Base-by-base conservation (phyloP, 1,284 basidiomycete species). In the Ustilago cynodontis region DNA sequence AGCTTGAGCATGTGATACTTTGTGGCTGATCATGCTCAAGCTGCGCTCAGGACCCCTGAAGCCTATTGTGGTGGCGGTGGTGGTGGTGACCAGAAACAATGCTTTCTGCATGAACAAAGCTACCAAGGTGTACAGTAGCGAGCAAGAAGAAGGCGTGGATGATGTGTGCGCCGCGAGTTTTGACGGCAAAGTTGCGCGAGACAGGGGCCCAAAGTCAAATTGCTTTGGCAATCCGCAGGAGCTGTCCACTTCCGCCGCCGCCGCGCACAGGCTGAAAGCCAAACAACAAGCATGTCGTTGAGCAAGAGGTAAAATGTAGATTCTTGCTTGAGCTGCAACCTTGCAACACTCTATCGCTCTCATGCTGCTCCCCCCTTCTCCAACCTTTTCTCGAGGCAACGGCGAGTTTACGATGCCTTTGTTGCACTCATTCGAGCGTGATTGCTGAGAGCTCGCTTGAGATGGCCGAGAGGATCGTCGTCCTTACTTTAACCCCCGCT, bases 231-330 rank as follows among this genome's bases (percentile, higher is more conserved):
- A n/a, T n/a, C n/a, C n/a, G n/a, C n/a, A n/a, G n/a, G n/a, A n/a
- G 65, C 58, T 66, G 65, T 66, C 65, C 53, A 57, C 28, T 60
- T 66, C 58, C 24, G 65, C 65, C 41, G 43, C n/a, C n/a, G n/a
- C n/a, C n/a, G n/a, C n/a, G n/a, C n/a, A n/a, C n/a, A n/a, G n/a
- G n/a, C n/a, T n/a, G n/a, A 6, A 28, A 26, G 61, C 61, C 53
- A 64, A 52, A n/a, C n/a, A n/a, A n/a, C n/a, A 47, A 43, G 52
- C 26, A 53, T 8, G 28, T 16, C 41, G 18, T 43, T 14, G 37
- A 41, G 37, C 37, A 26, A 28, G 20, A 28, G 37, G 37, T 18
- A 29, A 20, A 13, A 20, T 4, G 65, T 66, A 66, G 59, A 66
- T 49, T 62, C 59, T 68, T 41, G 60, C 35, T 69, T 51, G 57